Evolutionary conservation across 2,329 filamentous ascomycete species (phyloP), one percentile per base, ranked within the genome.

Genomic region (Madurella fahalii): DNA sequence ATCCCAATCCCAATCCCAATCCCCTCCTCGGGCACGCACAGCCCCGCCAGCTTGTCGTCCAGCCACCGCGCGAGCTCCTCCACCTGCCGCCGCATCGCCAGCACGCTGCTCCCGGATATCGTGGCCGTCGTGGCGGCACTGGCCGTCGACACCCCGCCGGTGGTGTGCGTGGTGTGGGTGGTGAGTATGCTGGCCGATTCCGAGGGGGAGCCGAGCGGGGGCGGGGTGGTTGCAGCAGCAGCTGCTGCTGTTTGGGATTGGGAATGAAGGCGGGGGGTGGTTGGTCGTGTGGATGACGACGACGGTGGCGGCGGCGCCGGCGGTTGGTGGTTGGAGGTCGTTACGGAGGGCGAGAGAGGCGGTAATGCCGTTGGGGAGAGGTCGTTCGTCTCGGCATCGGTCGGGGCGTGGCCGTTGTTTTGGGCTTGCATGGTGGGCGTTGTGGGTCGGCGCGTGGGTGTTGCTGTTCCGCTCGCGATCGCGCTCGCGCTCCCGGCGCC

Each of bases 1-100:
- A 25, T 11, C 34, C 16, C 16, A 13, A n/a, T 30, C 13, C 32
- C 48, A 43, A 31, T 48, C 18, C 74, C 73, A 18, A 78, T 71
- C 5, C 74, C 76, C 50, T 82, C 79, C 47, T 80, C 77, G 0
- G 81, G 79, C 30, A 83, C 74, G 13, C 70, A 70, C 56, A 84
- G 65, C 13, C 74, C 71, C 5, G 78, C 78, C 5, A 86, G 72
- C 69, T 79, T 79, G n/a, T 79, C 78, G 58, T 86, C 82, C 59
- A 86, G 66, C 76, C 79, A 83, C 52, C 73, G 71, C 20, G 79
- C 80, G 52, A 86, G 70, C 59, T 85, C 81, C 60, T 82, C 79
- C 4, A 81, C 79, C 53, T 82, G 79, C 53, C 77, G 74, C 54
- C 81, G 73, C 67, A 82, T 76, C 9, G 73, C 72, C 48, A 79